Percentiles rank a stretch among this genome's conserved stretches.
phyloP scores from a whole-genome alignment of 2,329 filamentous ascomycete species.

The Pseudocercospora musae region DNA sequence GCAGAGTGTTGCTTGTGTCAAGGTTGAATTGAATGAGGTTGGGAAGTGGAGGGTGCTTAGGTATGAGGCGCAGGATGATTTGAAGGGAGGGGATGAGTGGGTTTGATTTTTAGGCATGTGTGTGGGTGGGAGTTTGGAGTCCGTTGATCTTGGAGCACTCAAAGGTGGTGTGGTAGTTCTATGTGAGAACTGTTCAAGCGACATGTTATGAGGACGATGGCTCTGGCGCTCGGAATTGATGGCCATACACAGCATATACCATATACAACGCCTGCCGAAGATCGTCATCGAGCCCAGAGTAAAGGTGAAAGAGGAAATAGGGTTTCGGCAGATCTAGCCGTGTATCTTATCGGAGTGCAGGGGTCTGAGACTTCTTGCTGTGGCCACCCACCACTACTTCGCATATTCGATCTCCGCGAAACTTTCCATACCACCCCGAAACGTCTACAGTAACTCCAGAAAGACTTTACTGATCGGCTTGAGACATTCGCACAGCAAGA shows the following conservation, averaged over 20 bases:
- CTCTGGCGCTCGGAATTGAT: too few species aligned
- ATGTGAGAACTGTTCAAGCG: too few species aligned
- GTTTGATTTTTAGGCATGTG: not conserved
- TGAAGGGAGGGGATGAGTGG: not conserved
- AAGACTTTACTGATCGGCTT: not conserved
- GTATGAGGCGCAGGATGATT: not conserved
- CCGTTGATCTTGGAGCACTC: too few species aligned
- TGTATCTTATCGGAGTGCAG: constrained; percentile 59
- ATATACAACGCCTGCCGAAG: not conserved
- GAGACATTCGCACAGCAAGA: not conserved
- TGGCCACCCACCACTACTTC: not conserved
- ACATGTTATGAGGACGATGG: too few species aligned
- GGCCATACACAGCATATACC: not conserved
- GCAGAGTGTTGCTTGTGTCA: not conserved
- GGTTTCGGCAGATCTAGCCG: constrained; percentile 48
- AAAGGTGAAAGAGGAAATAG: too few species aligned
- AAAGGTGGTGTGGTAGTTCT: too few species aligned
- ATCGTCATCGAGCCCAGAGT: too few species aligned
- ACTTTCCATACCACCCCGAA: not conserved
- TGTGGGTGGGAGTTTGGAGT: not conserved
- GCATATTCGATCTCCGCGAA: not conserved
- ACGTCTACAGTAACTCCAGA: not conserved
- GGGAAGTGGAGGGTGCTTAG: not conserved
- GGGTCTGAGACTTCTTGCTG: constrained; percentile 25
- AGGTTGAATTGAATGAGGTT: not conserved